Evolutionary conservation across 2,329 filamentous ascomycete genomes (phyloP), one percentile per base, ranked within the genome.

Genomic region (Microdochium bolleyi): DNA sequence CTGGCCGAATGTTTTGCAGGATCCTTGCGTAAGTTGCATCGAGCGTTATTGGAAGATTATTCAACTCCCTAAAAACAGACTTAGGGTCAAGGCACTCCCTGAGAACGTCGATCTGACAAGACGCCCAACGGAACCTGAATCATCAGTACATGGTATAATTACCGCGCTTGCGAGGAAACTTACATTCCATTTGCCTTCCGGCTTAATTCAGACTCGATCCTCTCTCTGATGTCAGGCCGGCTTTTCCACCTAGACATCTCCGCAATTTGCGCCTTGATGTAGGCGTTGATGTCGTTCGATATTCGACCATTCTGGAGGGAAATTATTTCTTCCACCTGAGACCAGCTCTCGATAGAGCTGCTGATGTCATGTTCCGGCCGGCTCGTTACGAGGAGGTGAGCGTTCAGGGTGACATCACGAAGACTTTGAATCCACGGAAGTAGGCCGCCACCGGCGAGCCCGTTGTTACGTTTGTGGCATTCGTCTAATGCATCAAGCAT

Each of bases 401-500:
- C 34, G 7, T 55, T 55, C 7, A n/a, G 13, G 22, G 53, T 30
- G 37, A 16, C 27, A 2, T 27, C 25, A 3, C 46, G 51, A 24
- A 58, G 14, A 24, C 21, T 34, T 30, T 52, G 9, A 5, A 58
- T 55, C 55, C 57, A 61, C 32, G 30, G 21, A 8, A 60, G 50
- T 19, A 61, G 32, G 5, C 48, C 51, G 2, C n/a, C 38, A 13
- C 13, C 16, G n/a, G 21, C 21, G 38, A 51, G 16, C 14, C 51
- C 51, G 3, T 52, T 50, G 3, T 53, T 50, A 13, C 53, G 53
- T 14, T 41, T 41, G 25, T 22, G 14, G 34, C 61, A 64, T 52
- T 67, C 65, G 30, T 66, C 65, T 5, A 66, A 54, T 24, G 65
- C 65, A 54, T 67, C 64, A 3, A 67, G 19, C 19, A 66, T 51